Evolutionary conservation across 306 rosid species (phyloP).

Genomic region (Phaseolus lunatus): DNA sequence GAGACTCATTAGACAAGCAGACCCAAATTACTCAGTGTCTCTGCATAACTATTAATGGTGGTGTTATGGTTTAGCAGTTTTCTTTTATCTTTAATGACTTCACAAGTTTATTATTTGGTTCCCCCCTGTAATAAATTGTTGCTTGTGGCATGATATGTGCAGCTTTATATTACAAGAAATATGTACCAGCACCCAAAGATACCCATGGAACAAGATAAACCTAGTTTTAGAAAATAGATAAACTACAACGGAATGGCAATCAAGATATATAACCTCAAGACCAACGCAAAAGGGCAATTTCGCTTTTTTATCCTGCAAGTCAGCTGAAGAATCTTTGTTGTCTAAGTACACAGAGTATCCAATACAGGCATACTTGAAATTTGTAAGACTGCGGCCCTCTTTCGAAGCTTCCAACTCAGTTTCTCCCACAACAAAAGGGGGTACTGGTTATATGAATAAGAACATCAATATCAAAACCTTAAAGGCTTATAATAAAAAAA

Average conservation of each 20-base stretch:
- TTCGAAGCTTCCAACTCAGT: slow-evolving; percentile 80
- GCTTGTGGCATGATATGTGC: slow-evolving; percentile 1
- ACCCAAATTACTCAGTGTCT: background rate
- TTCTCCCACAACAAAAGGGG: slow-evolving; percentile 77
- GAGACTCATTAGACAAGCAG: background rate
- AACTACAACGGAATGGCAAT: slow-evolving; percentile 7
- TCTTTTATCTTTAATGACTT: slow-evolving; percentile 4
- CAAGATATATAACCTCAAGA: slow-evolving; percentile 70
- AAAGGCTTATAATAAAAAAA: background rate
- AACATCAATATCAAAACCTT: slow-evolving; percentile 43
- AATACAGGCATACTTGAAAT: slow-evolving; percentile 86
- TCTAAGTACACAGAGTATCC: slow-evolving; percentile 89
- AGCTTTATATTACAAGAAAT: slow-evolving; percentile 13
- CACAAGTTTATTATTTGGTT: background rate
- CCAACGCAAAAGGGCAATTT: slow-evolving; percentile 87
- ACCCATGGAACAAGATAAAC: slow-evolving; percentile 13
- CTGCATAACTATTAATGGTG: background rate
- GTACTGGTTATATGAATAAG: slow-evolving; percentile 60
- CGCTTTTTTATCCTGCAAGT: slow-evolving; percentile 64
- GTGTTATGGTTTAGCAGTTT: background rate
- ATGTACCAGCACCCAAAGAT: slow-evolving; percentile 3
- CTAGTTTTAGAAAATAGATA: slow-evolving; percentile 1
- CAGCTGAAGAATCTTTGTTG: slow-evolving; percentile 66
- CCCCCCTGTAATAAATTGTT: slow-evolving; percentile 23
- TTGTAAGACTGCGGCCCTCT: slow-evolving; percentile 72